Percentiles rank a stretch among this genome's conserved stretches.
These are phyloP conservation scores for Pleodorina starrii DNA, from an alignment of 139 green algal genomes.

Conservation along the genomic window DNA sequence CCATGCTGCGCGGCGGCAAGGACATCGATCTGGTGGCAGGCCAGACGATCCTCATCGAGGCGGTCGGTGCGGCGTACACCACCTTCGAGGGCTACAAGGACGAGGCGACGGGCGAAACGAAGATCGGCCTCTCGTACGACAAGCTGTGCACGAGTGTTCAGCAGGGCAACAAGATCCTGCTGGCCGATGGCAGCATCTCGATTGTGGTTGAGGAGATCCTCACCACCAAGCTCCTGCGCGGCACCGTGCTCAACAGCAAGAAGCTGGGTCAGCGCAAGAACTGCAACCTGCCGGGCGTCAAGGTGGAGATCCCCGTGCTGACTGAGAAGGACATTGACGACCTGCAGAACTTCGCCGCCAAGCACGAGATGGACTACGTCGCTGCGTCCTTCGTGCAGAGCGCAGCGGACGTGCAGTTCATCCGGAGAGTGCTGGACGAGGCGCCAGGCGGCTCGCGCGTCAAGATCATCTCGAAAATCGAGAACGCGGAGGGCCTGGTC, in stretches of 20 bases:
- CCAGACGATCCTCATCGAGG: slow-evolving; percentile 73
- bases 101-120: slow-evolving; percentile 60
- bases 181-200: slow-evolving; percentile 72
- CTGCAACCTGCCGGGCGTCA: slow-evolving; percentile 83
- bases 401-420: slow-evolving; percentile 67
- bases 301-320: slow-evolving; percentile 85
- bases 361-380: slow-evolving; percentile 70
- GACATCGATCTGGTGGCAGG: slow-evolving; percentile 63
- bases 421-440: slow-evolving; percentile 71
- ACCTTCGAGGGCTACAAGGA: slow-evolving; percentile 65
- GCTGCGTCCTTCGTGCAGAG: slow-evolving; percentile 74
- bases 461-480: slow-evolving; percentile 78
- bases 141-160: slow-evolving; percentile 71
- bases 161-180: slow-evolving; percentile 72
- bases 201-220: slow-evolving; percentile 69
- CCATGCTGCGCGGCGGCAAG: slow-evolving; percentile 71
- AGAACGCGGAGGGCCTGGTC: slow-evolving; percentile 64
- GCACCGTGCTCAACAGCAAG: slow-evolving; percentile 69
- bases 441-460: slow-evolving; percentile 65
- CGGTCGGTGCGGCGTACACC: slow-evolving; percentile 71
- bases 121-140: slow-evolving; percentile 73
- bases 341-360: slow-evolving; percentile 71
- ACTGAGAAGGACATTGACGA: slow-evolving; percentile 79
- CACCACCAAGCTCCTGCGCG: slow-evolving; percentile 48
- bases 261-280: slow-evolving; percentile 73